phyloP scores from a whole-genome alignment of 164 flowering plant species.

The Aristolochia contorta region DNA sequence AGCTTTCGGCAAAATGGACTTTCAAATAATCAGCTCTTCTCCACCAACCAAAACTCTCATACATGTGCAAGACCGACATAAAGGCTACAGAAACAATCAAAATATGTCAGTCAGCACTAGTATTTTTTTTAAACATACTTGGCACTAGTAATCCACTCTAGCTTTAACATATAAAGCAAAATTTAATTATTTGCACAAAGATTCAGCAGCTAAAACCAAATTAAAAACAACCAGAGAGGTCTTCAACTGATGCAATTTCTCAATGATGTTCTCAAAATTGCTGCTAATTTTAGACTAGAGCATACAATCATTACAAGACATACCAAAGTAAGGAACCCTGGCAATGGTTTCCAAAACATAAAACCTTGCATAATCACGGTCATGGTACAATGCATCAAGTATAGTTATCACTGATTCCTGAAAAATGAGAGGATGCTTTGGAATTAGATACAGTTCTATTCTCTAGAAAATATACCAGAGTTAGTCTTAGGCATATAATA shows the following conservation, averaged over 20 bases:
- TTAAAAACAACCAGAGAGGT: no score
- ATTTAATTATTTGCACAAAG: no score
- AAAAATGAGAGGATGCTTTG: constrained; percentile 11
- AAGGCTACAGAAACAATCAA: constrained; percentile 53
- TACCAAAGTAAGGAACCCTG: constrained; percentile 97
- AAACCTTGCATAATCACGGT: constrained; percentile 79
- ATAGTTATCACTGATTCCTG: constrained; percentile 89
- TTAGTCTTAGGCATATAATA: neutral
- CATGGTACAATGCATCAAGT: constrained; percentile 75
- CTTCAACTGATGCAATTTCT: no score
- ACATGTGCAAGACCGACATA: constrained; percentile 91
- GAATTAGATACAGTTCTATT: neutral
- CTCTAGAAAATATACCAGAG: no score
- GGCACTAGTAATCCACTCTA: neutral
- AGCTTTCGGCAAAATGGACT: constrained; percentile 99
- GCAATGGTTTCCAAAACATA: constrained; percentile 96
- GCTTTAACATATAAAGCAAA: no score
- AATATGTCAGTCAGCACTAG: constrained; percentile 7
- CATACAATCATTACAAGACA: constrained; percentile 10
- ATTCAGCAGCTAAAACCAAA: no score
- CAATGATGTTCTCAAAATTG: neutral
- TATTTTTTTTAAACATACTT: no score
- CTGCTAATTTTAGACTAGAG: neutral
- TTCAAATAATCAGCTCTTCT: constrained; percentile 90
- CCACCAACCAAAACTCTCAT: constrained; percentile 99